Evolutionary conservation across 192 early-diverging fungal genomes (phyloP).

Genomic region (Kappamyces sp.): DNA sequence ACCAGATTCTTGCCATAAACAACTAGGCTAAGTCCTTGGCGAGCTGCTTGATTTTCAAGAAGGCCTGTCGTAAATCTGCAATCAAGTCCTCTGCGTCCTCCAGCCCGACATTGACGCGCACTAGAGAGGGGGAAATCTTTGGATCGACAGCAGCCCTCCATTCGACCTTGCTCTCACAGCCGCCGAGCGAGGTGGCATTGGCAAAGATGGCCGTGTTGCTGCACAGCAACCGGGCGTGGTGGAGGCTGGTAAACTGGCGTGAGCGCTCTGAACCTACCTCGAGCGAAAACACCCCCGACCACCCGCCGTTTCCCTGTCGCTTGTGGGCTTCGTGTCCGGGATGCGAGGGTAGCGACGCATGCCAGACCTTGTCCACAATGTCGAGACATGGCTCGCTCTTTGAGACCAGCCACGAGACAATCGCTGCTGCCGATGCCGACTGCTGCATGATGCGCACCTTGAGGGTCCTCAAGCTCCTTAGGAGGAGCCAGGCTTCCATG

Average conservation of each 20-base stretch:
- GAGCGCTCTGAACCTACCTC: constrained; percentile 9
- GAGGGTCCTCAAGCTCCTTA: constrained; percentile 53
- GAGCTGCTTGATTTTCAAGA: constrained; percentile 21
- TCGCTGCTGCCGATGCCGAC: constrained; percentile 41
- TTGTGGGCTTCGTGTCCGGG: constrained; percentile 31
- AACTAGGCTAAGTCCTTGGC: too few species aligned
- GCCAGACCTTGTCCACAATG: constrained; percentile 24
- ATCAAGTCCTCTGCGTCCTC: constrained; percentile 61
- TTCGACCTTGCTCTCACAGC: constrained; percentile 59
- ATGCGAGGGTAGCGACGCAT: constrained; percentile 33
- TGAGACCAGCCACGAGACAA: constrained; percentile 47
- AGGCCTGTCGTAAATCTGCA: constrained; percentile 48
- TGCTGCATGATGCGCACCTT: constrained; percentile 59
- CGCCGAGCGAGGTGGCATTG: constrained; percentile 63
- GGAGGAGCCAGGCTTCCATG: constrained; percentile 61
- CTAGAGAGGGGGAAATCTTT: constrained; percentile 33
- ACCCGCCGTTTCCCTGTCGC: constrained; percentile 19
- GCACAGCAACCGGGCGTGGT: constrained; percentile 43
- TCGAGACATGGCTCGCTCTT: constrained; percentile 20
- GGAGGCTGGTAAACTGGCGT: constrained; percentile 31
- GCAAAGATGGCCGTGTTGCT: constrained; percentile 33
- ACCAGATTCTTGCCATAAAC: too few species aligned
- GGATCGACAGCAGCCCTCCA: constrained; percentile 53
- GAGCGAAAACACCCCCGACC: constrained; percentile 24
- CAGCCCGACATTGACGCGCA: constrained; percentile 64